Conservation (phyloP, 1,284 basidiomycete species). For the Tremellales sp. region DNA sequence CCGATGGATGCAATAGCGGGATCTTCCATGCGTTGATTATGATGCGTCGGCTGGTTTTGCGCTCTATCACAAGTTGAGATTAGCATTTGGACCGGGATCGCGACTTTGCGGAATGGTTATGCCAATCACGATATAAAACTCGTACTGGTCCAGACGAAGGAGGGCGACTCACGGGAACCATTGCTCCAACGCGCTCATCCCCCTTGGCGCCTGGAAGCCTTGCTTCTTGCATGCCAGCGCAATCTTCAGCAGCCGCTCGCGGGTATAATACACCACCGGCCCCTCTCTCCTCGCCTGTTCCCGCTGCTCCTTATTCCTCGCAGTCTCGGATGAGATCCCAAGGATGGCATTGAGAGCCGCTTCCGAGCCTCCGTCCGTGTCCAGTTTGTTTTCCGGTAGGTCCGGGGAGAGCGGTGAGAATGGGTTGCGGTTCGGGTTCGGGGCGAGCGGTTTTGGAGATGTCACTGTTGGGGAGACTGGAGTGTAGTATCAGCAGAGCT, state of each 20-base stretch:
- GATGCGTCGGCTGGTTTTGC: too few species aligned
- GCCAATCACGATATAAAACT: background rate
- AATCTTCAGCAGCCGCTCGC: slow-evolving; percentile 20
- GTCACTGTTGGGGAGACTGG: slow-evolving; percentile 10
- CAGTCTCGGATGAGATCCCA: slow-evolving; percentile 6
- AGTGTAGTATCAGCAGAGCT: background rate
- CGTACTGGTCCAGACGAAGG: background rate
- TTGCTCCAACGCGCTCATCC: slow-evolving; percentile 19
- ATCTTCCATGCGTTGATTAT: slow-evolving; percentile 23
- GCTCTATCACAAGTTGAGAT: too few species aligned
- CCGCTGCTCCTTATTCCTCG: background rate
- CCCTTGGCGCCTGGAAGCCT: slow-evolving; percentile 11
- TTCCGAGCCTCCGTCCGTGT: slow-evolving; percentile 10
- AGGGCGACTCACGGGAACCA: slow-evolving; percentile 33
- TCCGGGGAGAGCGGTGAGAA: slow-evolving; percentile 44
- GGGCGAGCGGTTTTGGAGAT: slow-evolving; percentile 20
- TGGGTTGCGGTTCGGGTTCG: slow-evolving; percentile 38
- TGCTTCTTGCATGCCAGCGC: slow-evolving; percentile 13
- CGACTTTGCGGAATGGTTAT: background rate
- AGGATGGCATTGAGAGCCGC: slow-evolving; percentile 27
- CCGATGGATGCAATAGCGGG: slow-evolving; percentile 42
- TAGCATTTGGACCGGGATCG: too few species aligned
- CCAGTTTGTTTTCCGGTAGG: slow-evolving; percentile 23
- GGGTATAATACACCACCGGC: slow-evolving; percentile 18
- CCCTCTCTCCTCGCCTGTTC: background rate